Evolutionary conservation across 2,329 filamentous ascomycete genomes (phyloP), one percentile per base, ranked within the genome.

Genomic region (Hymenoscyphus albidus): DNA sequence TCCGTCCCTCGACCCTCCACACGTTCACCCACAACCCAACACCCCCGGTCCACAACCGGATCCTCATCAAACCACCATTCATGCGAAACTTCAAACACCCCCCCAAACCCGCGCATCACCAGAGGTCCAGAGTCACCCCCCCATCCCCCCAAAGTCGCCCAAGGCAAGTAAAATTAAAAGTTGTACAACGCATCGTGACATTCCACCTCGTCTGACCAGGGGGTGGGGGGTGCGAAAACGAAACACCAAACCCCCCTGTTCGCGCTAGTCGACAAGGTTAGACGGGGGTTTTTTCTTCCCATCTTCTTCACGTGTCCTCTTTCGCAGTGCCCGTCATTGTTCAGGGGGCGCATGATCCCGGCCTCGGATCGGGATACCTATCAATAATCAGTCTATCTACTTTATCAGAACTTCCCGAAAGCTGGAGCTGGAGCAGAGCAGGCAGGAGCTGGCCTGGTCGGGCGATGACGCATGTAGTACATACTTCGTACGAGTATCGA

Each of bases 101-200:
- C 18, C 3, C 18, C 44, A n/a, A n/a, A 51, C 18, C 42, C 42
- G 16, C 10, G 10, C 40, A n/a, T 42, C 1, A 1, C 35, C 35
- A 35, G 5, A 35, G 9, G 9, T 7, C 35, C 35, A 35, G 9
- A 35, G 6, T 10, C 3, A 10, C 35, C 35, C 35, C 35, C 5
- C 35, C 35, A 35, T 1, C 35, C 35, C 35, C 35, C 5, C 35
- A 2, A 35, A 35, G 6, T 10, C 4, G 6, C 35, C 35, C 35
- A 35, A 35, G 35, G 5, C 42, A 27, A 51, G n/a, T 51, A 22
- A 71, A 70, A 72, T 72, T 71, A 65, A 57, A 68, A 62, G 65
- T 63, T 70, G 70, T 67, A 72, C 70, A 73, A 69, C 71, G 62
- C 71, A 73, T 71, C 69, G 51, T 72, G 69, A 70, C 65, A 32